These are phyloP conservation scores for Raddia guianensis DNA, from an alignment of 176 grass and related monocot species.

Conservation along the genomic window DNA sequence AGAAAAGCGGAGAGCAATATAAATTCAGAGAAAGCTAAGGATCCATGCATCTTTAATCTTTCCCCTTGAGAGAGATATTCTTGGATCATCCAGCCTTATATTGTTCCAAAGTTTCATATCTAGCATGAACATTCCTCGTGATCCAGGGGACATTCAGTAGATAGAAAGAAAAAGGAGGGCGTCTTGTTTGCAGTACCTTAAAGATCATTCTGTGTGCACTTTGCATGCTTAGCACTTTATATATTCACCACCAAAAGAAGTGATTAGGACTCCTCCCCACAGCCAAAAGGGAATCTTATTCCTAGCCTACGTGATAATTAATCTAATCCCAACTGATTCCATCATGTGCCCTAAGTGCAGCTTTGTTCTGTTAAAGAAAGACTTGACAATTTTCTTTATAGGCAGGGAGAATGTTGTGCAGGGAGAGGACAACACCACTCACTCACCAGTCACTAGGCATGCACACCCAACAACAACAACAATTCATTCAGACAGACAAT, in stretches of 20 bases:
- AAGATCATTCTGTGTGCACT: conserved; percentile 72
- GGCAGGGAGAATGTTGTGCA: conserved; percentile 37
- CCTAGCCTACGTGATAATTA: conserved; percentile 46
- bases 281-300: conserved; percentile 52
- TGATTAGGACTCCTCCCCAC: conserved; percentile 74
- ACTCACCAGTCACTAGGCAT: conserved; percentile 28
- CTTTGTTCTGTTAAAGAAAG: conserved; percentile 53
- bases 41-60: conserved; percentile 43
- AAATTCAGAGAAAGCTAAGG: conserved; percentile 40
- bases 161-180: conserved; percentile 60
- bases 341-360: conserved; percentile 16
- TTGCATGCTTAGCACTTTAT: conserved; percentile 82
- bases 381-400: conserved; percentile 32
- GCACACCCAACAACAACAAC: conserved; percentile 32
- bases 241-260: conserved; percentile 76
- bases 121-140: conserved; percentile 63
- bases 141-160: conserved; percentile 65
- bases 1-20: neutral
- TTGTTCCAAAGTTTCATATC: conserved; percentile 46
- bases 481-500: conserved; percentile 31
- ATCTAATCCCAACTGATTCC: conserved; percentile 36
- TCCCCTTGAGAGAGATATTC: conserved; percentile 56
- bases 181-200: conserved; percentile 52
- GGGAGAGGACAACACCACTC: conserved; percentile 30
- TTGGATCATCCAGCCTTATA: conserved; percentile 57